Evolutionary conservation across 768 basidiomycete genomes (phyloP), one percentile per base, ranked within the genome.

Genomic region (Mycena rebaudengoi): DNA sequence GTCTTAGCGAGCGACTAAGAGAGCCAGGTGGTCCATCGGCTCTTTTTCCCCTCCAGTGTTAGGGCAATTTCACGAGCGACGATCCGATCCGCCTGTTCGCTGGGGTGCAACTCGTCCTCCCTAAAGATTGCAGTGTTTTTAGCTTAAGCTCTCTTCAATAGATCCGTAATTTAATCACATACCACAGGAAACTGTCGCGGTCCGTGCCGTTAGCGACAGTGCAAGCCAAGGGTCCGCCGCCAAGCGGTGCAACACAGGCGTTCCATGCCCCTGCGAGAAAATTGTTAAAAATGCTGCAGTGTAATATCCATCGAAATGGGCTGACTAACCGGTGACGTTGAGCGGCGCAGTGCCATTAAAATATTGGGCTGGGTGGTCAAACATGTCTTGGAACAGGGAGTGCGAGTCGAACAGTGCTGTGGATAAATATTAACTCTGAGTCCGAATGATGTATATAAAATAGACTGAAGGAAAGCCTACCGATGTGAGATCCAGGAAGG

Each of bases 321-420:
- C 80, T 83, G 46, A 4, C 45, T 16, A 46, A n/a, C 87, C 85
- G 0, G 85, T 88, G 25, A 86, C 82, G 64, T 90, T 89, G 48
- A 84, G 71, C 13, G 88, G 86, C 0, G 81, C 87, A 0, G 88
- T 90, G 8, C 88, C 89, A 62, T 90, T 91, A 30, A 90, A 73
- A 72, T 89, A 90, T 4, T 70, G 64, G 8, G 73, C 65, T 1
- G 89, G 89, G 57, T 82, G 71, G 25, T 75, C 72, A 65, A 81
- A 80, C 75, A 91, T 88, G 68, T 90, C 88, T 18, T 80, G 72
- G 71, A 90, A 88, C 29, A 90, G 78, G 2, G 78, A 78, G 70
- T 89, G 81, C 5, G 88, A 87, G 70, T 90, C 86, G 66, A 90
- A 90, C 0, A 87, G 71, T 1, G 83, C 89, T 88, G 49, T 11